Conservation (phyloP, 2,329 filamentous ascomycete genomes). For the Penicillium sp. region DNA sequence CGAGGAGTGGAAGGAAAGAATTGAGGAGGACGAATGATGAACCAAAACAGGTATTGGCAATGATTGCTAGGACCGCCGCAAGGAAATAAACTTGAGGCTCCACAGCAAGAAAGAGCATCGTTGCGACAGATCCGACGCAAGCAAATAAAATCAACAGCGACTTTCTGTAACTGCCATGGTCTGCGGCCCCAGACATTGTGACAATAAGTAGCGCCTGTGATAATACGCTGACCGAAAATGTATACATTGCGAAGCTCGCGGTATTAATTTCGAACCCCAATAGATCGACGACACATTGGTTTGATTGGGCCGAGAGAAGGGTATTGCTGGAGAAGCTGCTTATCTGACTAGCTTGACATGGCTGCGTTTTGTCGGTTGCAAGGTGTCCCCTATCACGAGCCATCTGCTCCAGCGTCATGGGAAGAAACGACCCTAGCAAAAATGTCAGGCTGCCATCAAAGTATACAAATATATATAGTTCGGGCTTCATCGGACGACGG, state of each 20-base stretch:
- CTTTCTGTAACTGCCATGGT: conserved; percentile 91
- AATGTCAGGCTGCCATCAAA: not conserved
- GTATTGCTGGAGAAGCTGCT: not conserved
- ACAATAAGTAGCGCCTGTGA: conserved; percentile 88
- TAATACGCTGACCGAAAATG: conserved; percentile 87
- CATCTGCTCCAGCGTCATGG: conserved; percentile 89
- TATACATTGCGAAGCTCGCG: conserved; percentile 97
- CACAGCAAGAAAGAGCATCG: conserved; percentile 84
- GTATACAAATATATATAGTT: not conserved
- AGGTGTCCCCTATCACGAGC: conserved; percentile 89
- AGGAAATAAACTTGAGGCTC: conserved; percentile 72
- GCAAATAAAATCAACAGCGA: conserved; percentile 81
- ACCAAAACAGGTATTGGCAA: conserved; percentile 91
- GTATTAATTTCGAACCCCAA: conserved; percentile 88
- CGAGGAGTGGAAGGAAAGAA: conserved; percentile 86
- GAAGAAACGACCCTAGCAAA: conserved; percentile 78
- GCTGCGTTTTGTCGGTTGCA: conserved; percentile 63
- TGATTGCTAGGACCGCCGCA: conserved; percentile 76
- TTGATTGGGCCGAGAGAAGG: conserved; percentile 25
- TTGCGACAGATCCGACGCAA: conserved; percentile 71
- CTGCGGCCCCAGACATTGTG: conserved; percentile 91
- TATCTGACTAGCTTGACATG: conserved; percentile 13
- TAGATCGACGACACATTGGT: conserved; percentile 78
- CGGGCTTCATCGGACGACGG: not conserved
- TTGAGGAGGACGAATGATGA: conserved; percentile 94